phyloP scores from a whole-genome alignment of 1,284 basidiomycete species.

The Albatrellus sp. region DNA sequence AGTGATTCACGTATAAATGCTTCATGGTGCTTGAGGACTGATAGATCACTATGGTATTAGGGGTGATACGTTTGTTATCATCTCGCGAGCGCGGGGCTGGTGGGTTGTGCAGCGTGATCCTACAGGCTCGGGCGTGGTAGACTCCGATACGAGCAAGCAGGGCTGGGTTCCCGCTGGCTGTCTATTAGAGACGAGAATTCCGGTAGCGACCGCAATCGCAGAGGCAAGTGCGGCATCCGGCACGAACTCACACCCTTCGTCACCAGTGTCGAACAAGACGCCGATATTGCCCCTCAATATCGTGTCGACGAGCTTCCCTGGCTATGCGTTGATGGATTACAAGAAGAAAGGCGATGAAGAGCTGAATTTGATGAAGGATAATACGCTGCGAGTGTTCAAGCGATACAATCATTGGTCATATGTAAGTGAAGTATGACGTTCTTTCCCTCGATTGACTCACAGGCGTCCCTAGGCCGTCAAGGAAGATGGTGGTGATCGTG shows the following conservation, averaged over 20 bases:
- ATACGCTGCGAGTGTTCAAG: slow-evolving; percentile 87
- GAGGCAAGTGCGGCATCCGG: slow-evolving; percentile 52
- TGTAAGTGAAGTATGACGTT: slow-evolving; percentile 22
- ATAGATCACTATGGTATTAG: slow-evolving; percentile 24
- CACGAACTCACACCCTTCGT: slow-evolving; percentile 29
- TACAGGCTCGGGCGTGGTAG: slow-evolving; percentile 70
- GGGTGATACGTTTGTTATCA: slow-evolving; percentile 85
- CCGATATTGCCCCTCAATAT: slow-evolving; percentile 83
- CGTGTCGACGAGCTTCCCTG: slow-evolving; percentile 88
- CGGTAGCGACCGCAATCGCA: slow-evolving; percentile 65
- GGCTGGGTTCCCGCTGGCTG: slow-evolving; percentile 91
- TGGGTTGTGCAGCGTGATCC: slow-evolving; percentile 97
- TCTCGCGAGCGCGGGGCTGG: slow-evolving; percentile 93
- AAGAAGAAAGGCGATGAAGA: slow-evolving; percentile 85
- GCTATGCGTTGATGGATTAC: slow-evolving; percentile 92
- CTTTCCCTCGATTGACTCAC: slow-evolving; percentile 7
- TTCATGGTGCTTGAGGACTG: too few relatives aligned
- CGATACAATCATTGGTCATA: slow-evolving; percentile 97
- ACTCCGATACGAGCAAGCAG: slow-evolving; percentile 62
- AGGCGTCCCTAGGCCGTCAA: slow-evolving; percentile 57
- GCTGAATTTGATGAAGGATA: slow-evolving; percentile 76
- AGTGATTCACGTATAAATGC: slow-evolving; percentile 21
- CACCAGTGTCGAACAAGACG: slow-evolving; percentile 31
- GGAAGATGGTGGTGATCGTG: slow-evolving; percentile 77
- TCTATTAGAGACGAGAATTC: slow-evolving; percentile 82